These are phyloP conservation scores for Stylosanthes scabra DNA, from an alignment of 331 rosid species.

Conservation along the genomic window DNA sequence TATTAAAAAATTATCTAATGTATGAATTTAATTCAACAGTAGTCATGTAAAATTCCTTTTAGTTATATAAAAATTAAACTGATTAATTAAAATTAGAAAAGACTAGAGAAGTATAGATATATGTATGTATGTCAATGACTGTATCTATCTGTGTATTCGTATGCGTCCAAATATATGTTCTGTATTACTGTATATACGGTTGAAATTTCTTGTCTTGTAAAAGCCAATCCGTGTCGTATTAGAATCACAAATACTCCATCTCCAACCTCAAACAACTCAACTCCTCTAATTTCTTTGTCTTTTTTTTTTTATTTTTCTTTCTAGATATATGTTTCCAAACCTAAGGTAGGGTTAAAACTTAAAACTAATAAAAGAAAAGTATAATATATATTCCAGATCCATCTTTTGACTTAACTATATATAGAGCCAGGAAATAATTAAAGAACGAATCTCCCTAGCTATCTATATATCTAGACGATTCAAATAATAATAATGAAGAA, in stretches of 20 bases:
- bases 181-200: not conserved
- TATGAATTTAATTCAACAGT: too few species aligned
- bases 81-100: not conserved
- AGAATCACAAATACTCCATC: slow-evolving; percentile 45
- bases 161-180: not conserved
- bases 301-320: too few species aligned
- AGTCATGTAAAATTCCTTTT: too few species aligned
- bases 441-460: slow-evolving; percentile 16
- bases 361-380: slow-evolving; percentile 32
- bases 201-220: slow-evolving; percentile 41
- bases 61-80: too few species aligned
- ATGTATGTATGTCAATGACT: not conserved
- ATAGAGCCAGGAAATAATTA: not conserved
- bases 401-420: slow-evolving; percentile 23
- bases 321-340: too few species aligned
- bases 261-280: not conserved
- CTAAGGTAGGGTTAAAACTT: not conserved
- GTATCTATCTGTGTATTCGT: not conserved
- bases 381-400: slow-evolving; percentile 23
- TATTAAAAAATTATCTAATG: too few species aligned
- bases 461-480: not conserved
- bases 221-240: slow-evolving; percentile 69
- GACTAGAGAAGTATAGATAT: too few species aligned
- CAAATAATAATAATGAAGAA: not conserved
- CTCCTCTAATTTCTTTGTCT: not conserved